Percentiles rank a stretch among this genome's conserved stretches.
Evolutionary conservation across 257 asterid species (phyloP).

Genomic region (Pogostemon cablin): DNA sequence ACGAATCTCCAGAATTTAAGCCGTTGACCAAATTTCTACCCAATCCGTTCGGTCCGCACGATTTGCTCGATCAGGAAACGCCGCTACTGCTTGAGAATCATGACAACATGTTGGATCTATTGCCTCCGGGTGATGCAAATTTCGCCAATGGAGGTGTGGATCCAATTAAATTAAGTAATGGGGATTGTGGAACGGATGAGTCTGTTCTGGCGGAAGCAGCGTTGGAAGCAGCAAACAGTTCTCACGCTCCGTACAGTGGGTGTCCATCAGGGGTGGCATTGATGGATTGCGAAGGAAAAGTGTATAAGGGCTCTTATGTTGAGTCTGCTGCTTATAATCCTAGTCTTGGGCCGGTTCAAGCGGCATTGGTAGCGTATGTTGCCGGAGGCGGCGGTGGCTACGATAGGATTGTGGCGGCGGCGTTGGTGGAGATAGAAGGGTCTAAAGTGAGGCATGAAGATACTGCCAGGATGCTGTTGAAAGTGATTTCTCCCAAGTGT

Average conservation of each 20-base stretch:
- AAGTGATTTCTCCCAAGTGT: conserved; percentile 68
- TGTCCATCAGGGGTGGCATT: conserved; percentile 89
- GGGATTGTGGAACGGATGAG: conserved; percentile 36
- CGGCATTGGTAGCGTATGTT: conserved; percentile 74
- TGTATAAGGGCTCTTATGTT: conserved; percentile 66
- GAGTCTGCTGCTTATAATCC: conserved; percentile 96
- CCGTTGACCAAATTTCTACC: conserved; percentile 58
- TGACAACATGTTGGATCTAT: conserved; percentile 47
- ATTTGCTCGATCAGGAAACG: conserved; percentile 60
- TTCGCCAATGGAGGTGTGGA: conserved; percentile 31
- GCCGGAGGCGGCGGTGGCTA: conserved; percentile 76
- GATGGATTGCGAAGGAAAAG: conserved; percentile 78
- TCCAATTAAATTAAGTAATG: conserved; percentile 37
- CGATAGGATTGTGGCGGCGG: conserved; percentile 77
- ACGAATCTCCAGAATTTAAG: conserved; percentile 38
- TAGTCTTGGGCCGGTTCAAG: conserved; percentile 83
- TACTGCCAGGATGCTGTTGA: conserved; percentile 61
- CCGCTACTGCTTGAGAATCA: conserved; percentile 75
- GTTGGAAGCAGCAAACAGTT: conserved; percentile 69
- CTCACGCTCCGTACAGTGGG: conserved; percentile 87
- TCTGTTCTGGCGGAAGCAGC: conserved; percentile 49
- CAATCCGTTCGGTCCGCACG: conserved; percentile 80
- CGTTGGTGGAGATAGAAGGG: conserved; percentile 71
- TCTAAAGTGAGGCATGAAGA: conserved; percentile 70
- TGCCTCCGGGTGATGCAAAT: background rate